These are phyloP conservation scores for Colletotrichum chlorophyti DNA, from an alignment of 2,329 filamentous ascomycete species.

Conservation along the genomic window DNA sequence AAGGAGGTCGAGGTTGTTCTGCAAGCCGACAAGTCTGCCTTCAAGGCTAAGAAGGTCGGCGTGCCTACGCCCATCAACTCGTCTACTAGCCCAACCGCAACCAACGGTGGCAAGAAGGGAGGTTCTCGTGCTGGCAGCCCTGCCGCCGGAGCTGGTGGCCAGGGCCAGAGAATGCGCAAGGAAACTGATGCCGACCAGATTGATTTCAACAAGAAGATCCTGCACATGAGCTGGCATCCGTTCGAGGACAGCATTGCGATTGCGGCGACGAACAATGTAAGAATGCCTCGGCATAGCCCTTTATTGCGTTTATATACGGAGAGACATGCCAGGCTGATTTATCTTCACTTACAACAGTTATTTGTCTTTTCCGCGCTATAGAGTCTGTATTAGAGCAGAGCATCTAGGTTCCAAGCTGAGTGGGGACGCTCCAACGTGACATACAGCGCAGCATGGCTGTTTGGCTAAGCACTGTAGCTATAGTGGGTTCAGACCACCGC, in stretches of 20 bases:
- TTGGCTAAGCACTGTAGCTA: background rate
- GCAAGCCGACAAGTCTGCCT: constrained; percentile 97
- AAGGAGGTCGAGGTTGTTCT: constrained; percentile 97
- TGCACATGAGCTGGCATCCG: constrained; percentile 99
- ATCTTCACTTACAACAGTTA: constrained; percentile 53
- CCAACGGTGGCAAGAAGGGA: constrained; percentile 82
- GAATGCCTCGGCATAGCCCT: constrained; percentile 40
- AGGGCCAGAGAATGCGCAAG: constrained; percentile 95
- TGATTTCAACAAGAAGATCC: constrained; percentile 99
- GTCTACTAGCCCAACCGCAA: constrained; percentile 73
- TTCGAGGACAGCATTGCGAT: constrained; percentile 99
- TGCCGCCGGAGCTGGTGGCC: constrained; percentile 66
- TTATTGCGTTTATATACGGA: too few species aligned
- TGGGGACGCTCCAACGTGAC: background rate
- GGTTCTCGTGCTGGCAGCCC: constrained; percentile 89
- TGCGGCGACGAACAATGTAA: constrained; percentile 98
- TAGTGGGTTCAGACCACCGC: background rate
- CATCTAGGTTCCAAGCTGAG: background rate
- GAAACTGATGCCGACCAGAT: constrained; percentile 99
- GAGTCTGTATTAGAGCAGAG: constrained; percentile 9
- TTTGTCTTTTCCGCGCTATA: constrained; percentile 83
- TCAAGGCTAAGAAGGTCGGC: constrained; percentile 99
- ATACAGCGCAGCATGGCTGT: constrained; percentile 6
- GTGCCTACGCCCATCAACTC: constrained; percentile 96
- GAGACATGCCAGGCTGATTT: background rate